phyloP scores from a whole-genome alignment of 805 yeast species.

The Candida rishiriensis region DNA sequence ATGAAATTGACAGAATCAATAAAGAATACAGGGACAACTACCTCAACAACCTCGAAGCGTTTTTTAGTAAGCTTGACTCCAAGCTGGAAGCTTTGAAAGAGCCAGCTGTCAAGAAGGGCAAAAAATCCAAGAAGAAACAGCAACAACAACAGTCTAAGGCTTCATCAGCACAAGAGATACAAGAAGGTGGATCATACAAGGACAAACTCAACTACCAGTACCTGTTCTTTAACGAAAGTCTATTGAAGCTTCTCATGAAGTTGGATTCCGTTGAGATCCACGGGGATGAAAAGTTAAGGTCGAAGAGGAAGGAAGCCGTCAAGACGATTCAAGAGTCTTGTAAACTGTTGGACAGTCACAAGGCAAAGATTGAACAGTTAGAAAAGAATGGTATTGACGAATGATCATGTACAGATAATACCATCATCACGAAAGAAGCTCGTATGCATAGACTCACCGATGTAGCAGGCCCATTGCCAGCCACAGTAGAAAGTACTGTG shows the following conservation, averaged over 20 bases:
- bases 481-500: no score
- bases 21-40: slow-evolving; percentile 16
- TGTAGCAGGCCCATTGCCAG: no score
- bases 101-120: slow-evolving; percentile 1
- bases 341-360: slow-evolving; percentile 43
- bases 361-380: slow-evolving; percentile 17
- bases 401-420: not conserved
- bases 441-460: no score
- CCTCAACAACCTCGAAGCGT: slow-evolving; percentile 7
- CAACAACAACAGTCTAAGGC: not conserved
- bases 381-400: slow-evolving; percentile 12
- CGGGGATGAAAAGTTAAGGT: slow-evolving; percentile 46
- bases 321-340: slow-evolving; percentile 56
- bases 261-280: slow-evolving; percentile 54
- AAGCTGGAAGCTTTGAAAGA: slow-evolving; percentile 1
- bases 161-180: not conserved
- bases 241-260: slow-evolving; percentile 60
- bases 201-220: slow-evolving; percentile 39
- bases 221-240: slow-evolving; percentile 60
- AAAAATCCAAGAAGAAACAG: slow-evolving; percentile 1
- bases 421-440: no score
- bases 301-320: slow-evolving; percentile 55
- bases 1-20: slow-evolving; percentile 11
- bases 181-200: slow-evolving; percentile 14
- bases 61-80: slow-evolving; percentile 14